Evolutionary conservation across 2,329 filamentous ascomycete genomes (phyloP).

Genomic region (Pseudocercospora crystallina): DNA sequence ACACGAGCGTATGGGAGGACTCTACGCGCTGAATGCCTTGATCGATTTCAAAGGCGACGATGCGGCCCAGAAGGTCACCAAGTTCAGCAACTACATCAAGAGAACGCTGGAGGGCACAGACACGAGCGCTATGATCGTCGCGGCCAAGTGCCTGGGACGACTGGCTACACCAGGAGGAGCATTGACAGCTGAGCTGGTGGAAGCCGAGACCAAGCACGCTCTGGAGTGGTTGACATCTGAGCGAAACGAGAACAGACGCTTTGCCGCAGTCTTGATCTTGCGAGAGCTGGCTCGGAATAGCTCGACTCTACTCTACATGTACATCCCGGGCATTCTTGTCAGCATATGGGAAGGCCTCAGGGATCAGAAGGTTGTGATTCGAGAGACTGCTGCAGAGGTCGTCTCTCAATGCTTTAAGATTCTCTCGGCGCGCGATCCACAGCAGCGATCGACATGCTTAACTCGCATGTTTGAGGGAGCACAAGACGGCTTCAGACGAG

Average conservation of each 20-base stretch:
- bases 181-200: slow-evolving; percentile 90
- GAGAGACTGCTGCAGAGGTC: slow-evolving; percentile 86
- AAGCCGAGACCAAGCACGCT: slow-evolving; percentile 93
- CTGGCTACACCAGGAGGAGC: slow-evolving; percentile 90
- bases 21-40: slow-evolving; percentile 86
- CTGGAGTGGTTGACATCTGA: slow-evolving; percentile 97
- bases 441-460: slow-evolving; percentile 85
- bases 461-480: slow-evolving; percentile 86
- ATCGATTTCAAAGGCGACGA: slow-evolving; percentile 98
- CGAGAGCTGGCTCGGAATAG: slow-evolving; percentile 89
- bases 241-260: slow-evolving; percentile 86
- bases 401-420: slow-evolving; percentile 96
- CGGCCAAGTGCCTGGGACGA: slow-evolving; percentile 83
- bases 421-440: slow-evolving; percentile 85
- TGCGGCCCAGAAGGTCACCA: slow-evolving; percentile 85
- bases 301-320: slow-evolving; percentile 91
- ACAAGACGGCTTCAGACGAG: slow-evolving; percentile 72
- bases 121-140: slow-evolving; percentile 83
- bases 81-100: slow-evolving; percentile 88
- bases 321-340: slow-evolving; percentile 92
- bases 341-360: slow-evolving; percentile 93
- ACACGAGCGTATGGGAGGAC: slow-evolving; percentile 84
- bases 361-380: slow-evolving; percentile 85
- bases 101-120: slow-evolving; percentile 88
- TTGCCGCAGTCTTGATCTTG: slow-evolving; percentile 87